Evolutionary conservation across 1,284 basidiomycete species (phyloP), one percentile per base, ranked within the genome.

Genomic region (Moesziomyces sp.): DNA sequence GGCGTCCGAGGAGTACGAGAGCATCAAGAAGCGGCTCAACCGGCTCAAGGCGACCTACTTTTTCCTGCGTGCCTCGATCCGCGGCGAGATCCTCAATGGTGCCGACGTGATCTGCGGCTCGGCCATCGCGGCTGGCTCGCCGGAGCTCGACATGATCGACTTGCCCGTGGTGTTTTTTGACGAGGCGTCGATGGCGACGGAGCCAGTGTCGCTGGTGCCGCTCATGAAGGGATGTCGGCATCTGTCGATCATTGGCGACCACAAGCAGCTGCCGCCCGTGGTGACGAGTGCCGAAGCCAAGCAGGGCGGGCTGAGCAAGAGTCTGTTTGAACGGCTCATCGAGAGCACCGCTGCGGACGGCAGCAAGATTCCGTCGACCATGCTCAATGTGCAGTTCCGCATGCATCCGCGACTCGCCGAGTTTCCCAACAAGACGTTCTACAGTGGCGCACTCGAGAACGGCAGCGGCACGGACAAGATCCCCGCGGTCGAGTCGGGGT

Each of bases 181-280:
- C 83, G 95, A 97, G 85, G 94, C 93, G 2, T 93, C 92, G 10
- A 97, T 96, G 93, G 94, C 93, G 13, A 96, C 93, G 1, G 94
- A 97, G 85, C 93, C 94, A 1, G 56, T 79, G 49, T 80, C 71
- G 56, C 61, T 81, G 50, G 69, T 65, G 55, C 57, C 78, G 91
- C 90, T 84, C 19, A 80, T 83, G 74, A 82, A 81, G 51, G 82
- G 82, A 7, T 91, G 91, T 23, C 88, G 87, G 50, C 94, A 97
- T 77, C 87, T 93, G 34, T 89, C 92, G 4, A 89, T 97, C 54
- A 95, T 97, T 69, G 95, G 94, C 30, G 95, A 97, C 85, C 95
- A 97, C 85, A 95, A 95, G 83, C 95, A 97, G 83, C 87, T 97
- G n/a, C 93, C 94, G 21, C 93, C 95, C 0, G 90, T 97, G 56